These are phyloP conservation scores for Tagetes erecta DNA, from an alignment of 129 eudicot species.

Conservation along the genomic window DNA sequence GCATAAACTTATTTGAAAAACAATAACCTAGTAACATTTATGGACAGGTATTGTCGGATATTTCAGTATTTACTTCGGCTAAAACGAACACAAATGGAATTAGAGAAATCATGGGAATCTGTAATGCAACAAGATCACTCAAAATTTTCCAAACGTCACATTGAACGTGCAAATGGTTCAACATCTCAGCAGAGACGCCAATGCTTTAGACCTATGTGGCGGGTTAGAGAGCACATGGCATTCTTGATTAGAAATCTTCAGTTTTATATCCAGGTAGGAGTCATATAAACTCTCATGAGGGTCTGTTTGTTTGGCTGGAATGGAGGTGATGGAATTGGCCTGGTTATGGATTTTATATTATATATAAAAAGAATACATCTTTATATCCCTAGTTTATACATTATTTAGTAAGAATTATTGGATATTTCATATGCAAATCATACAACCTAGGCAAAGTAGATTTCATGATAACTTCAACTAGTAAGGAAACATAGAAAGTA, in stretches of 20 bases:
- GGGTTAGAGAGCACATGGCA: conserved; percentile 97
- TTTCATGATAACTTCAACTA: background rate
- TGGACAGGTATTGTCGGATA: conserved; percentile 72
- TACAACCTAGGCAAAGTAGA: conserved; percentile 5
- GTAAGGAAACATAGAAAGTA: background rate
- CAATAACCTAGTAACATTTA: background rate
- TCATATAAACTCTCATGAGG: conserved; percentile 6
- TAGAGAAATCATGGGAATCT: conserved; percentile 98
- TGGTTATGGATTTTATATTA: background rate
- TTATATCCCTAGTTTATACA: background rate
- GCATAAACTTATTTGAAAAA: background rate
- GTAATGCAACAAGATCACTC: conserved; percentile 97
- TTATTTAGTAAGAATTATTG: background rate
- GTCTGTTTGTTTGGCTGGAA: background rate
- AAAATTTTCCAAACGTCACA: conserved; percentile 64
- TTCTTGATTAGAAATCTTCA: conserved; percentile 95
- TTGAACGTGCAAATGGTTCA: conserved; percentile 48
- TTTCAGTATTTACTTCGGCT: conserved; percentile 91
- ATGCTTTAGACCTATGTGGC: conserved; percentile 96
- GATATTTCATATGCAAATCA: background rate
- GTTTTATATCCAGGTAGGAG: conserved; percentile 83
- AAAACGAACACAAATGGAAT: conserved; percentile 95
- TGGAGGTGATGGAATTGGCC: background rate
- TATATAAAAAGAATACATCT: background rate
- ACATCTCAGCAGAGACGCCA: conserved; percentile 76